Evolutionary conservation across 2,329 filamentous ascomycete genomes (phyloP).

Genomic region (Phaeomoniella chlamydospora): DNA sequence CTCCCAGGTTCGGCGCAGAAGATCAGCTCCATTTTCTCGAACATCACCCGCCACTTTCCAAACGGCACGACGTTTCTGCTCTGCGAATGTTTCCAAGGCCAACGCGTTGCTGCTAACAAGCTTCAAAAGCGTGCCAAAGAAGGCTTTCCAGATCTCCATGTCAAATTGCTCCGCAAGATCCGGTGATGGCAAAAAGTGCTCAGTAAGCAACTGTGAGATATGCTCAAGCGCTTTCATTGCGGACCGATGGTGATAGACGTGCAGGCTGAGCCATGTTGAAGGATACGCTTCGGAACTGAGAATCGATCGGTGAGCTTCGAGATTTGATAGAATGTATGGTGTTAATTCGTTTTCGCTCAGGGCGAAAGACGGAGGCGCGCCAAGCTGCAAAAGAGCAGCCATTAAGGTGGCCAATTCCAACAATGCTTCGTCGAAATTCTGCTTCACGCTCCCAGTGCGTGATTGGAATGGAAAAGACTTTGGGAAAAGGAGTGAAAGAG

Average conservation of each 20-base stretch:
- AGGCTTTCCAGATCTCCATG: constrained; percentile 84
- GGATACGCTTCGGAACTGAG: constrained; percentile 83
- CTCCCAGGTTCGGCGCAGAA: constrained; percentile 79
- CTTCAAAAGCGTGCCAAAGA: constrained; percentile 78
- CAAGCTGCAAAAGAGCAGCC: constrained; percentile 63
- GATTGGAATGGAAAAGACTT: constrained; percentile 77
- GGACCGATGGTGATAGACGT: constrained; percentile 85
- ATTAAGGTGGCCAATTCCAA: constrained; percentile 81
- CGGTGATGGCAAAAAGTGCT: constrained; percentile 71
- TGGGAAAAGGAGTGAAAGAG: constrained; percentile 78
- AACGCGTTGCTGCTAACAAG: constrained; percentile 80
- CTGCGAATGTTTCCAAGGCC: constrained; percentile 87
- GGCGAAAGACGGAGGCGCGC: constrained; percentile 33
- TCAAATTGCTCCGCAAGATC: constrained; percentile 88
- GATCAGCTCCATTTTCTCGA: constrained; percentile 73
- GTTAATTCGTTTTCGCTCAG: constrained; percentile 52
- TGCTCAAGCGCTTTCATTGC: constrained; percentile 77
- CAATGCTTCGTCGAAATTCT: constrained; percentile 70
- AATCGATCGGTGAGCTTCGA: constrained; percentile 81
- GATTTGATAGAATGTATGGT: constrained; percentile 56
- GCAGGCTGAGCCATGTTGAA: constrained; percentile 74
- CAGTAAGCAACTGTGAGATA: constrained; percentile 63
- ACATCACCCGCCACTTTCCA: constrained; percentile 99
- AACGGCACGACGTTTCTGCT: constrained; percentile 88
- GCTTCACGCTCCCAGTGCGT: constrained; percentile 44